phyloP scores from a whole-genome alignment of 2,329 filamentous ascomycete species.

The Fusarium euwallaceae region DNA sequence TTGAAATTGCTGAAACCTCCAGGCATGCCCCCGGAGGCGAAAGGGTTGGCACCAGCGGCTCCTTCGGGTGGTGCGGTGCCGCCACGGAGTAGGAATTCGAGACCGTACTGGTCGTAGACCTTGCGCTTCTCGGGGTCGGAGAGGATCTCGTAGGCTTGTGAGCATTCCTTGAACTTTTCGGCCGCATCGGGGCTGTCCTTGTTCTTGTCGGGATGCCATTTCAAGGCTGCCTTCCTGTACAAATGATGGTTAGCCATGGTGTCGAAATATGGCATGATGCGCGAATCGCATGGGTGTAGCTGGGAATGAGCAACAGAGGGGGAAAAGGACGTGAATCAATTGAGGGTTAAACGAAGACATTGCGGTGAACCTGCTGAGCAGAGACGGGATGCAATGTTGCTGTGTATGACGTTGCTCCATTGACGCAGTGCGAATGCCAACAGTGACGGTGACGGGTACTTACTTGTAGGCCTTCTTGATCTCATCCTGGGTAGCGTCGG shows the following conservation, averaged over 20 bases:
- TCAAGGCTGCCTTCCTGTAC: conserved; percentile 84
- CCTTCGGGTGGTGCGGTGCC: conserved; percentile 76
- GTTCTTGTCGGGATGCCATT: conserved; percentile 98
- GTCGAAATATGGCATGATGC: conserved; percentile 3
- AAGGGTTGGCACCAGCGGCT: conserved; percentile 69
- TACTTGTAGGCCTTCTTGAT: conserved; percentile 97
- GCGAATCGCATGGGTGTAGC: not conserved
- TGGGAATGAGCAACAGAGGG: not conserved
- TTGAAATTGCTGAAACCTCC: conserved; percentile 67
- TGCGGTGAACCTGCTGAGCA: not conserved
- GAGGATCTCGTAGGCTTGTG: conserved; percentile 97
- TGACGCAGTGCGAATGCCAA: not conserved
- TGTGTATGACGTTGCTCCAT: not conserved
- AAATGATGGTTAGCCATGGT: conserved; percentile 52
- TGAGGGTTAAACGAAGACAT: not conserved
- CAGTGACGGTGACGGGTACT: conserved; percentile 47
- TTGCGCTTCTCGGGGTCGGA: conserved; percentile 98
- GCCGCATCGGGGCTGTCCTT: conserved; percentile 86
- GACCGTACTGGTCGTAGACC: conserved; percentile 92
- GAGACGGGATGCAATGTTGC: not conserved
- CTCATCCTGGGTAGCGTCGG: conserved; percentile 88
- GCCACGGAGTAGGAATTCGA: conserved; percentile 90
- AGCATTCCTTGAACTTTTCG: conserved; percentile 98
- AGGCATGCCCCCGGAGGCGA: conserved; percentile 68
- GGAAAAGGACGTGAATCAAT: conserved; percentile 3